A percentile compares a stretch with the other conserved stretches of the same genome.
phyloP scores from a whole-genome alignment of 306 rosid genomes.

The Trifolium fragiferum region DNA sequence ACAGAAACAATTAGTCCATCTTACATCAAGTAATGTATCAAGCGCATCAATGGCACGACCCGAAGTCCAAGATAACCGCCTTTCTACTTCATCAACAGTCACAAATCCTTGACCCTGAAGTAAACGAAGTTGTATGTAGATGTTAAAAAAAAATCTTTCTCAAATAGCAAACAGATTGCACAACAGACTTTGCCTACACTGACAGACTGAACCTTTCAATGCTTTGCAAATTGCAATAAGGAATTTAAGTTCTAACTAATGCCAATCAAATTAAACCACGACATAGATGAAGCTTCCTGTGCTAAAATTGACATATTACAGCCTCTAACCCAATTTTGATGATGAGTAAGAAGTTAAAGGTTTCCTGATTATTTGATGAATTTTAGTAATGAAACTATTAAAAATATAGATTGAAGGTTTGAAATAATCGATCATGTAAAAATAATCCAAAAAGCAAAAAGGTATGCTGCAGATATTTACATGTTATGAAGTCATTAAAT shows the following conservation, averaged over 20 bases:
- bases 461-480: neutral
- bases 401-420: neutral
- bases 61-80: constrained; percentile 80
- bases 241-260: constrained; percentile 7
- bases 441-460: neutral
- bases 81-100: constrained; percentile 80
- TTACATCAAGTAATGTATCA: constrained; percentile 84
- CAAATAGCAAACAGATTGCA: constrained; percentile 14
- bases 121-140: constrained; percentile 30
- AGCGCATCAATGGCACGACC: constrained; percentile 93
- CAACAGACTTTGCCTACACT: constrained; percentile 19
- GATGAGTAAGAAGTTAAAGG: neutral
- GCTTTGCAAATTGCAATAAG: constrained; percentile 6
- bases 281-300: constrained; percentile 1
- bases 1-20: constrained; percentile 23
- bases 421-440: neutral
- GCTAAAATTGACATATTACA: constrained; percentile 9
- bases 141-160: constrained; percentile 11
- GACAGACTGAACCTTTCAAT: neutral
- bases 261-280: neutral
- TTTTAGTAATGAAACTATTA: no score
- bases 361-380: neutral
- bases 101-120: constrained; percentile 88
- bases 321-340: neutral
- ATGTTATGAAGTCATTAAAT: constrained; percentile 5